Evolutionary conservation across 345 rosid species (phyloP), one percentile per base, ranked within the genome.

Genomic region (Citrus glauca): DNA sequence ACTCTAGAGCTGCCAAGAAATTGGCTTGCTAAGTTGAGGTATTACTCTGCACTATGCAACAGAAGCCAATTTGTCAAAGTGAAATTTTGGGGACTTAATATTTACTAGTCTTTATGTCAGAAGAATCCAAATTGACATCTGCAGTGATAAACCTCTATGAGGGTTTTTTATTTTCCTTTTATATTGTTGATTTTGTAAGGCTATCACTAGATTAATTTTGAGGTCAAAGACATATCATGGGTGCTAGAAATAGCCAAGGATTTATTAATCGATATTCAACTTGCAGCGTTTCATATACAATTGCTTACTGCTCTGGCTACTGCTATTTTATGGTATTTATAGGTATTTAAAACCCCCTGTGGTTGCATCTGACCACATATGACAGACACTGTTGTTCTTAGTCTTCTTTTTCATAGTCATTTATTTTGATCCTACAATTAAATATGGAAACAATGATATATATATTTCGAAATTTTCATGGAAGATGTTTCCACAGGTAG

Each of bases 401-500:
- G 28, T 27, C 60, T 22, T 33, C 24, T 16, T 48, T 42, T 7
- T 70, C 60, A 48, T n/a, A 27, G 7, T 70, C 37, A 48, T 57
- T 56, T 37, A 55, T 57, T 68, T 2, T 42, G 53, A 66, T 56
- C 69, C 22, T 68, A 19, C 64, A 57, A 56, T 17, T n/a, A 67
- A 53, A 10, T 76, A 1, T 53, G 56, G 40, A 20, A 28, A 27
- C 57, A 28, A 5, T 65, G 48, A 66, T 28, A 24, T 66, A 55
- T 38, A 17, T 32, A 13, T 71, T 55, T 53, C 7, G n/a, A 9
- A 17, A 28, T 62, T 20, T 68, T 61, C 66, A 61, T 73, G 35
- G 14, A 67, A 71, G 53, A 50, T 81, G 55, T 74, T 62, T 60
- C 50, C 59, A 50, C 86, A 95, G 99, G 92, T 88, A 57, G 82